These are phyloP conservation scores for Forsythia suspensa DNA, from an alignment of 257 asterid genomes.

Conservation along the genomic window DNA sequence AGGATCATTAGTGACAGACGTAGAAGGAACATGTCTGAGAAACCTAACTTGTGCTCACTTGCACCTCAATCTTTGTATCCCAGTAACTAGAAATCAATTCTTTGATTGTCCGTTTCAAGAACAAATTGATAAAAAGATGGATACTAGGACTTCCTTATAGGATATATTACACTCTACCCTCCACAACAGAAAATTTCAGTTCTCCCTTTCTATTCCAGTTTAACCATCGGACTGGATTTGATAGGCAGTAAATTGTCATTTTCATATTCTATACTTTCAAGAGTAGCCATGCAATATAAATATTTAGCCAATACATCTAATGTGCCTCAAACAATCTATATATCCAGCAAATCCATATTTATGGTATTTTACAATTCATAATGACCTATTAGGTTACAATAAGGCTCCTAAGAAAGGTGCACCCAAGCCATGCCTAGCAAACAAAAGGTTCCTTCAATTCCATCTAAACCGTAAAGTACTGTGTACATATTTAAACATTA, in stretches of 20 bases:
- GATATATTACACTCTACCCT: not conserved
- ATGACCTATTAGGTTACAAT: not conserved
- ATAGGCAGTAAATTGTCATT: not conserved
- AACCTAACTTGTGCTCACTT: not conserved
- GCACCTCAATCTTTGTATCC: not conserved
- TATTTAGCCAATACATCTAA: not conserved
- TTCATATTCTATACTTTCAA: not conserved
- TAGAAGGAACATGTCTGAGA: no score
- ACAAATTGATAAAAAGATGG: not conserved
- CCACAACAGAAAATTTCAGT: not conserved
- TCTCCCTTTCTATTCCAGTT: not conserved
- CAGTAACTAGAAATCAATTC: not conserved
- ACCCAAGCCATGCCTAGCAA: not conserved
- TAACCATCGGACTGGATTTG: not conserved
- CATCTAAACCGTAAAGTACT: not conserved
- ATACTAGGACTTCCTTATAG: not conserved
- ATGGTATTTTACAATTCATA: not conserved
- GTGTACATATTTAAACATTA: not conserved
- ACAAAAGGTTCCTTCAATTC: not conserved
- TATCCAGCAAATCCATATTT: not conserved
- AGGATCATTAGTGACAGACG: no score
- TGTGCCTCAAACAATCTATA: not conserved
- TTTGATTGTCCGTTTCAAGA: not conserved
- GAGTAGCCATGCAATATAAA: not conserved
- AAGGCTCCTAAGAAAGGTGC: not conserved